A percentile compares a stretch with the other conserved stretches of the same genome.
Evolutionary conservation across 2,329 filamentous ascomycete genomes (phyloP).

Genomic region (Emydomyces testavorans): DNA sequence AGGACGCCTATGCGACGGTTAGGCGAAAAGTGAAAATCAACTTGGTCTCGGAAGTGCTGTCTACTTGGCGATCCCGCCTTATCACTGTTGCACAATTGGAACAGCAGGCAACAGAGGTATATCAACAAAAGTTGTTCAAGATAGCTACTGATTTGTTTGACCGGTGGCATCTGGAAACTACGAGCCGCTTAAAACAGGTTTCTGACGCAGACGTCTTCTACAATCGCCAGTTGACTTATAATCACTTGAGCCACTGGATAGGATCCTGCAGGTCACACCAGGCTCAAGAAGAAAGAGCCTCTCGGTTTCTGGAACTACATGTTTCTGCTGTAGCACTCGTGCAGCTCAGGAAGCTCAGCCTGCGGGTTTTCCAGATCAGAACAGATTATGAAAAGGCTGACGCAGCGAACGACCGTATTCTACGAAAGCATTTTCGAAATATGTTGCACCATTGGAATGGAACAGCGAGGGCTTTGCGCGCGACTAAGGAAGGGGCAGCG

Average conservation of each 20-base stretch:
- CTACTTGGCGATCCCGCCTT: conserved; percentile 29
- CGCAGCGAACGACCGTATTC: conserved; percentile 42
- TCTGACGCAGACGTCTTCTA: conserved; percentile 31
- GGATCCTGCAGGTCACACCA: conserved; percentile 26
- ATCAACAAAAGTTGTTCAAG: conserved; percentile 27
- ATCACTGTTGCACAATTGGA: conserved; percentile 28
- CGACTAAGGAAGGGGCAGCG: conserved; percentile 22
- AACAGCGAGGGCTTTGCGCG: conserved; percentile 28
- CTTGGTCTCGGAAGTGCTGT: conserved; percentile 37
- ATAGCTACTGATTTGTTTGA: conserved; percentile 30
- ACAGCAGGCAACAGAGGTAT: conserved; percentile 29
- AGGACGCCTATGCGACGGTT: conserved; percentile 45
- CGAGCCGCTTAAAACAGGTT: conserved; percentile 26
- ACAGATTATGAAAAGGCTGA: conserved; percentile 42
- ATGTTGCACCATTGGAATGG: conserved; percentile 47
- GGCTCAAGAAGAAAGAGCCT: conserved; percentile 36
- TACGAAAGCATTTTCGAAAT: conserved; percentile 44
- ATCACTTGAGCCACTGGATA: conserved; percentile 30
- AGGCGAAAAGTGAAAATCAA: conserved; percentile 45
- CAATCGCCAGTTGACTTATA: conserved; percentile 29
- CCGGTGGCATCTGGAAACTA: conserved; percentile 35
- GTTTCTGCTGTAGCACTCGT: conserved; percentile 37
- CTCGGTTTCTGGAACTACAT: conserved; percentile 37
- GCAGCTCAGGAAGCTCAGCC: conserved; percentile 46
- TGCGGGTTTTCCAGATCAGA: conserved; percentile 45